Evolutionary conservation across 2,329 filamentous ascomycete genomes (phyloP), one percentile per base, ranked within the genome.

Genomic region (Apiospora hydei): DNA sequence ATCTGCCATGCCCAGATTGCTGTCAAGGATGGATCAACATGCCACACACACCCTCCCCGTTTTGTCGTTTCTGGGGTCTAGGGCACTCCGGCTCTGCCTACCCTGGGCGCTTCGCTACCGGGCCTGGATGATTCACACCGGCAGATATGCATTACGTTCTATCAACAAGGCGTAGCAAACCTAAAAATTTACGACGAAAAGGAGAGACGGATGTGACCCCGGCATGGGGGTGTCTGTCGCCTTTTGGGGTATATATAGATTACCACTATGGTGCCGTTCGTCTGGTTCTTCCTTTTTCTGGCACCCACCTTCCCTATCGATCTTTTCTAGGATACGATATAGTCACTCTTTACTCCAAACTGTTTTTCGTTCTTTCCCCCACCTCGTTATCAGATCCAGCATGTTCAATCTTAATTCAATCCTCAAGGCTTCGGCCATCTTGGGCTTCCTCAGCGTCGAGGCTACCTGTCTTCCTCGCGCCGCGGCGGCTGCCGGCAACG

Each of bases 281-380:
- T 64, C 34, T 38, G 57, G 57, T 14, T 64, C 34, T 41, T 64
- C 34, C 18, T 8, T 49, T 8, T 49, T 41, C 26, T 64, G 34
- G 34, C 57, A 64, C 57, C 57, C 57, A 64, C 57, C 57, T 64
- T 64, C 57, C 57, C 57, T 64, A 64, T 64, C 57, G 57, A 34
- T 41, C 57, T 64, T 51, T 64, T 41, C 30, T 41, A 64, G 57
- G 57, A 64, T 64, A n/a, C 57, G 57, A 41, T 41, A 64, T 41
- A 64, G 57, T 64, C 57, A 64, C 21, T 64, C 57, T 64, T 64
- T 61, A 10, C 11, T 11, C 5, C 14, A 57, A n/a, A 13, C 8
- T 24, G 1, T 64, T 41, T 41, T 64, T 21, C 57, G 10, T 6
- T 41, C 57, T 13, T 64, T 64, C 16, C 3, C 16, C 26, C 26